Evolutionary conservation across 176 grass and related monocot species (phyloP).

Genomic region (Bonia amplexicaulis): DNA sequence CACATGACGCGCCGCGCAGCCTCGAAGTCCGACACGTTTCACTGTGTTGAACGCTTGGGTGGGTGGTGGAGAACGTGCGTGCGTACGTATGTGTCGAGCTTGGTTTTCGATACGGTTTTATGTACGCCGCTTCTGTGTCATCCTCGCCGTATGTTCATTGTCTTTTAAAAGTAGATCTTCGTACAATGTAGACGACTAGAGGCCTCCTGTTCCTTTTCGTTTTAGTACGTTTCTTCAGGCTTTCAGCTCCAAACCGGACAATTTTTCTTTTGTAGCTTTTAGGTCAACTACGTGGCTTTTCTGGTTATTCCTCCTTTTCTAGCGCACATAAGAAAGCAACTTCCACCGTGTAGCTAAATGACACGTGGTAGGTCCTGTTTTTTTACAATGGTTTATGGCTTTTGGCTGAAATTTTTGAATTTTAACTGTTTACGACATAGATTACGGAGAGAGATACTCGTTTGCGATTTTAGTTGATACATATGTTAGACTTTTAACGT

Average conservation of each 20-base stretch:
- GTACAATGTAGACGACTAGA: too few relatives aligned
- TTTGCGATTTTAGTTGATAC: too few relatives aligned
- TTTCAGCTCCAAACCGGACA: background rate
- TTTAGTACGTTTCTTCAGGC: background rate
- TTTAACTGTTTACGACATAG: too few relatives aligned
- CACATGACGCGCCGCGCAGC: background rate
- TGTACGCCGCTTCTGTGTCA: background rate
- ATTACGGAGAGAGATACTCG: too few relatives aligned
- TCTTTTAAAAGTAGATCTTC: background rate
- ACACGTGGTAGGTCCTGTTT: background rate
- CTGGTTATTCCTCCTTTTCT: too few relatives aligned
- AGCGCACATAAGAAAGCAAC: background rate
- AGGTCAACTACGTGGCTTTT: too few relatives aligned
- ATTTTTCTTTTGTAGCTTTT: background rate
- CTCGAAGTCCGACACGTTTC: background rate
- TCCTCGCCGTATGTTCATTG: background rate
- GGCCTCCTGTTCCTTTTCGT: background rate
- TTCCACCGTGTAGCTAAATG: background rate
- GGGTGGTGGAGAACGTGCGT: background rate
- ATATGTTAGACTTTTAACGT: too few relatives aligned
- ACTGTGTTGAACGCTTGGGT: background rate
- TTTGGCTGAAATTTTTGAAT: too few relatives aligned
- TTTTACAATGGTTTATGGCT: too few relatives aligned
- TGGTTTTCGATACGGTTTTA: background rate
- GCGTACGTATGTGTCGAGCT: background rate